phyloP scores from a whole-genome alignment of 768 basidiomycete species.

The Pleurotus pulmonarius region DNA sequence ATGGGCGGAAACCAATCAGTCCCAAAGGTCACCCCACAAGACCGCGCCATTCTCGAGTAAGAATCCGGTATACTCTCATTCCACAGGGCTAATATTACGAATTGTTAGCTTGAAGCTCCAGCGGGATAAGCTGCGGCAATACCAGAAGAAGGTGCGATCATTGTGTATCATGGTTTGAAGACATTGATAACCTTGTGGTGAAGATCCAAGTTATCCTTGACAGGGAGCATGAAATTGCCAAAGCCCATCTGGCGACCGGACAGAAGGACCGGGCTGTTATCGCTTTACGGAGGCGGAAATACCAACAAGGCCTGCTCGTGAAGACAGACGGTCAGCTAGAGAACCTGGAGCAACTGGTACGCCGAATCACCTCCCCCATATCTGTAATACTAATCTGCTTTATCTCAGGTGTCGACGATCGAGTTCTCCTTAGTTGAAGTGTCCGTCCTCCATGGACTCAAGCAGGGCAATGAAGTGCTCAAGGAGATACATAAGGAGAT shows the following conservation, averaged over 20 bases:
- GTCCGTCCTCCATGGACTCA: conserved; percentile 87
- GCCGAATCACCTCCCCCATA: conserved; percentile 18
- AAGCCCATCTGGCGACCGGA: conserved; percentile 72
- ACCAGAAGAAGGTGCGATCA: conserved; percentile 80
- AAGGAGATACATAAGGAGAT: conserved; percentile 94
- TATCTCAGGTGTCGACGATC: conserved; percentile 81
- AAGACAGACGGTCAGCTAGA: conserved; percentile 92
- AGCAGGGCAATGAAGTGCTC: conserved; percentile 91
- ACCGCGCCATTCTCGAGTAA: conserved; percentile 94
- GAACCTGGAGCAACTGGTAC: conserved; percentile 83
- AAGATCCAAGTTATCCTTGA: conserved; percentile 87
- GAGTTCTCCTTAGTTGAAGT: conserved; percentile 95
- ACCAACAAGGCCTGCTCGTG: conserved; percentile 81
- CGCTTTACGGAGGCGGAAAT: conserved; percentile 88
- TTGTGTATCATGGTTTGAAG: not conserved
- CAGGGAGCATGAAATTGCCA: conserved; percentile 88
- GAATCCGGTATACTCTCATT: conserved; percentile 24
- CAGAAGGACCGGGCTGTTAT: conserved; percentile 85
- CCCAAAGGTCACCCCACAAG: conserved; percentile 90
- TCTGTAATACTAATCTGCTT: not conserved
- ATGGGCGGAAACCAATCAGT: conserved; percentile 75
- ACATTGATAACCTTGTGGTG: not conserved
- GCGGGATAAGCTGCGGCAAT: conserved; percentile 92
- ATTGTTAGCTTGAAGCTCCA: conserved; percentile 83
- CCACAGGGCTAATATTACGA: not conserved